Conservation (phyloP, 1,284 basidiomycete genomes). For the Apiotrichum sp. region DNA sequence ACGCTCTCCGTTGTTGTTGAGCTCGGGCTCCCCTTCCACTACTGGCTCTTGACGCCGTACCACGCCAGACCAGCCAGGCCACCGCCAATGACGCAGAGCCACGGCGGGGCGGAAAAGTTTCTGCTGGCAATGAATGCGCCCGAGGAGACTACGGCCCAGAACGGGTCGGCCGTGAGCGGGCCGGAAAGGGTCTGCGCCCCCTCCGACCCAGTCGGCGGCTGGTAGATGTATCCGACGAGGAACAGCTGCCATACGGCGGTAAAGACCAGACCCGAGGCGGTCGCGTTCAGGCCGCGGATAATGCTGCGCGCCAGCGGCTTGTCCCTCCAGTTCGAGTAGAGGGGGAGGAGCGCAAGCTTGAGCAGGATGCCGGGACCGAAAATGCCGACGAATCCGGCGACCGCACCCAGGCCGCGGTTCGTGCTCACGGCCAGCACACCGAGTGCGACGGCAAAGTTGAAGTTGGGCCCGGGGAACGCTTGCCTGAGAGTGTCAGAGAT, state of each 20-base stretch:
- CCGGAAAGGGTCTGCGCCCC: constrained; percentile 26
- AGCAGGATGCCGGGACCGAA: constrained; percentile 54
- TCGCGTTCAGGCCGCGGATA: constrained; percentile 55
- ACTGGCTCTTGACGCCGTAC: constrained; percentile 40
- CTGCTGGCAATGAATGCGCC: constrained; percentile 36
- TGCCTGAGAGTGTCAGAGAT: constrained; percentile 35
- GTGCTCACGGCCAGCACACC: constrained; percentile 49
- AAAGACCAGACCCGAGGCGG: constrained; percentile 55
- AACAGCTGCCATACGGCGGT: constrained; percentile 55
- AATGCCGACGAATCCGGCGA: constrained; percentile 53
- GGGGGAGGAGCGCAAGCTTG: constrained; percentile 52
- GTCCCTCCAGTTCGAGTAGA: constrained; percentile 51
- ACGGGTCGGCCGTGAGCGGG: constrained; percentile 47
- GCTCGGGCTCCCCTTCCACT: not conserved
- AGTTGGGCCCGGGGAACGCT: constrained; percentile 56
- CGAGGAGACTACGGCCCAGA: constrained; percentile 49
- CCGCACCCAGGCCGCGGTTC: constrained; percentile 47
- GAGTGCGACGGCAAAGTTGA: constrained; percentile 57
- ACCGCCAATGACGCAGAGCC: constrained; percentile 43
- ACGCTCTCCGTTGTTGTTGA: too few species aligned
- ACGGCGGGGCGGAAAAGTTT: constrained; percentile 45
- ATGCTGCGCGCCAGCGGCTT: constrained; percentile 47
- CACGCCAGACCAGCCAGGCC: constrained; percentile 46
- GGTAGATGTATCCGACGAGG: constrained; percentile 39
- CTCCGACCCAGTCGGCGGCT: constrained; percentile 33